A percentile compares a stretch with the other conserved stretches of the same genome.
phyloP scores from a whole-genome alignment of 352 stramenopile genomes.

The Phytophthora foliorum region DNA sequence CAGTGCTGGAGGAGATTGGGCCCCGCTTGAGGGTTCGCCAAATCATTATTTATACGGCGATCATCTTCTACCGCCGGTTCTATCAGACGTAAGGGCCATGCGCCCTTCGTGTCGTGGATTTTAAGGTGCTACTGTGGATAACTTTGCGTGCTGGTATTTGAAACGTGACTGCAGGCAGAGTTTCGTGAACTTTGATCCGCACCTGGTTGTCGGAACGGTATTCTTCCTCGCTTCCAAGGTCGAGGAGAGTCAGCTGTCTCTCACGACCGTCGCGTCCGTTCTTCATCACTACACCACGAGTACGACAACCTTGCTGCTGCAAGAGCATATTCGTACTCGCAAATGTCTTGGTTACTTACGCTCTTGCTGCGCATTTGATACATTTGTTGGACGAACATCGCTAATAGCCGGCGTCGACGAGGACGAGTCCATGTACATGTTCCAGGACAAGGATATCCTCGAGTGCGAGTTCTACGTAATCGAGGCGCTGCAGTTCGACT shows the following conservation, averaged over 20 bases:
- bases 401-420: constrained; percentile 80
- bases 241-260: constrained; percentile 86
- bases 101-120: background rate
- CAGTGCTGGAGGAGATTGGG: constrained; percentile 89
- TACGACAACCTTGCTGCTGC: constrained; percentile 35
- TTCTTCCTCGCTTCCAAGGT: constrained; percentile 91
- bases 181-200: constrained; percentile 91
- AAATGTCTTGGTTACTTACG: background rate
- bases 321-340: background rate
- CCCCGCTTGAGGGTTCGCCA: constrained; percentile 83
- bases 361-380: constrained; percentile 4
- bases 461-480: constrained; percentile 93
- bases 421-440: constrained; percentile 90
- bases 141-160: background rate
- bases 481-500: constrained; percentile 88
- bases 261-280: constrained; percentile 82
- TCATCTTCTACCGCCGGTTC: constrained; percentile 92
- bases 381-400: background rate
- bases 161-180: constrained; percentile 70
- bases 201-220: constrained; percentile 85
- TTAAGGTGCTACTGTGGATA: background rate
- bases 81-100: constrained; percentile 76
- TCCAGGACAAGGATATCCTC: constrained; percentile 91
- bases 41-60: constrained; percentile 93
- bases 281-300: constrained; percentile 90